Evolutionary conservation across 306 rosid genomes (phyloP), one percentile per base, ranked within the genome.

Genomic region (Hylodesmum podocarpum): DNA sequence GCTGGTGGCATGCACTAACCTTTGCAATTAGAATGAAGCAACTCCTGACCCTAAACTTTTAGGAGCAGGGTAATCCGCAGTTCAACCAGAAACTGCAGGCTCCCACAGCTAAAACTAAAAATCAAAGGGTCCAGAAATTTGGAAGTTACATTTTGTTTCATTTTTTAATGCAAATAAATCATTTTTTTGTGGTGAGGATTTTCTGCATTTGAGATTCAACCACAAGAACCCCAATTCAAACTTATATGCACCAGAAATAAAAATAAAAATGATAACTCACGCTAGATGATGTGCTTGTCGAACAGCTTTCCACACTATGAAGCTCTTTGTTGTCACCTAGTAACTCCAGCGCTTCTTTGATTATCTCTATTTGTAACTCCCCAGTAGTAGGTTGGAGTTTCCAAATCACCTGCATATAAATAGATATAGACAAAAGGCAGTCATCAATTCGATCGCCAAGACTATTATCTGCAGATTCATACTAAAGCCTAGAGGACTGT

Each of bases 281-380:
- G 0, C 51, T 68, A 54, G 27, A 61, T 66, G 76, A 64, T n/a
- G 75, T 53, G 79, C 72, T 49, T 53, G 75, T 62, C 24, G 57
- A 80, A 80, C 67, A 49, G 66, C 41, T 81, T 50, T 64, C 80
- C 51, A 29, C 67, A 68, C 70, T 49, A 21, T 10, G 72, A 80
- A 68, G 75, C 64, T 66, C 81, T 51, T 44, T 66, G 58, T 33
- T 40, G 12, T 63, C 70, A 62, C 41, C 76, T 54, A 74, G 70
- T 16, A 61, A 75, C 83, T 55, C 70, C 66, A 86, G 24, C 57
- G 79, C 80, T 75, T 86, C 87, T 84, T 86, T 86, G 80, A 88
- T 82, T 64, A 84, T 82, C 44, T 71, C 82, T 11, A 78, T 8
- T 80, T 84, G 80, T 55, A 76, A 78, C 85, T 86, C 90, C 67